Percentiles rank a stretch among this genome's conserved stretches.
phyloP scores from a whole-genome alignment of 1,139 yeast genomes.

The Lodderomyces metapsilosis region DNA sequence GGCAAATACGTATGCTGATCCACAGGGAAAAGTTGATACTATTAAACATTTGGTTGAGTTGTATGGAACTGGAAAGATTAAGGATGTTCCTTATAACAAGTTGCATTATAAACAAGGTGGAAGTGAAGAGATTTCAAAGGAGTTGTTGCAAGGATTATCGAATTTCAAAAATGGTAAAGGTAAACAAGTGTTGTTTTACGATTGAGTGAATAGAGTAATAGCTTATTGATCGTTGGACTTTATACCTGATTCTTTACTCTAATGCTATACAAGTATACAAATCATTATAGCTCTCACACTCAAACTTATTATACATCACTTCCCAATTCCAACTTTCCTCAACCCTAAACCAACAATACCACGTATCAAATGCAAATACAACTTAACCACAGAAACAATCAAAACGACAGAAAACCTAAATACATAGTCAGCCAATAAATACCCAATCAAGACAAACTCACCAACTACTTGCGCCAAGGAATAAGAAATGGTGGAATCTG shows the following conservation, averaged over 20 bases:
- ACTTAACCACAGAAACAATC: not conserved
- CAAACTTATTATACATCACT: not conserved
- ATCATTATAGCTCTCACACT: too few relatives aligned
- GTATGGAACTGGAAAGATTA: constrained; percentile 55
- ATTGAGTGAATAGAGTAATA: constrained; percentile 6
- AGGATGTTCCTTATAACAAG: constrained; percentile 51
- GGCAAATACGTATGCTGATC: constrained; percentile 60
- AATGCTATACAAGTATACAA: too few relatives aligned
- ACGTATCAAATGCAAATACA: constrained; percentile 2
- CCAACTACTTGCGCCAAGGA: not conserved
- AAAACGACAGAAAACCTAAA: constrained; percentile 2
- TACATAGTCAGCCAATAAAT: not conserved
- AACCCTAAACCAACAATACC: not conserved
- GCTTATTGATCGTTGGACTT: not conserved
- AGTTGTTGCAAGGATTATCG: constrained; percentile 49
- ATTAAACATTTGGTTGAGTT: constrained; percentile 56
- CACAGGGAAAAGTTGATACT: constrained; percentile 55
- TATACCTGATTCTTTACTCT: not conserved
- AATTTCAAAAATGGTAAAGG: constrained; percentile 25
- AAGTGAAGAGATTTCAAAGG: constrained; percentile 23
- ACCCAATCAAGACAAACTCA: constrained; percentile 2
- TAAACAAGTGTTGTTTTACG: constrained; percentile 33
- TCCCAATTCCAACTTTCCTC: not conserved
- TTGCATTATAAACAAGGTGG: constrained; percentile 39
- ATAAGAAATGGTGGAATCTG: not conserved